These are phyloP conservation scores for Pseudonectria buxi DNA, from an alignment of 2,329 filamentous ascomycete genomes.

Conservation along the genomic window DNA sequence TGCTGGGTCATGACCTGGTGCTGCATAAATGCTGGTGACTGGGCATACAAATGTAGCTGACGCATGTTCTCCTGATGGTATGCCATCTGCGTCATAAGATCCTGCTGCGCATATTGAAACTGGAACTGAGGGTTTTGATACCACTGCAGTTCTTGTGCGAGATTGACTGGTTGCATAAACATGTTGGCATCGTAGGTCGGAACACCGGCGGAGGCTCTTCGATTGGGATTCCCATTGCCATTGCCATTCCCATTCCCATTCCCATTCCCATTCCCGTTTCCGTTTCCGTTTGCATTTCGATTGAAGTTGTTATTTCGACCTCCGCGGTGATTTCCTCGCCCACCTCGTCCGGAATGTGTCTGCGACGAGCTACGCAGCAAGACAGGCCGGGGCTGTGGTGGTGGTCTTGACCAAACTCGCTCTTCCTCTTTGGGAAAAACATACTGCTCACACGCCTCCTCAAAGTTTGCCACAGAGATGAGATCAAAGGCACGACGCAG, in stretches of 20 bases:
- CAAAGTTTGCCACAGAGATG: constrained; percentile 70
- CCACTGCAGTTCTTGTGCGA: constrained; percentile 44
- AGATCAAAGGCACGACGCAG: constrained; percentile 81
- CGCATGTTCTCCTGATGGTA: constrained; percentile 31
- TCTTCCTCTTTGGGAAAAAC: constrained; percentile 81
- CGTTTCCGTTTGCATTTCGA: constrained; percentile 26
- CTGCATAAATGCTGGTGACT: constrained; percentile 28
- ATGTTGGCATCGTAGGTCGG: constrained; percentile 43
- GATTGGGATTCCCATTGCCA: constrained; percentile 34
- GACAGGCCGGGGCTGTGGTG: constrained; percentile 47
- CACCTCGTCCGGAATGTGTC: constrained; percentile 43
- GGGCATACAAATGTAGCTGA: constrained; percentile 29
- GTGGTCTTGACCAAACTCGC: constrained; percentile 51
- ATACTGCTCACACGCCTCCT: constrained; percentile 80
- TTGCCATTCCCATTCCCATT: constrained; percentile 7
- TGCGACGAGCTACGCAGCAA: constrained; percentile 56
- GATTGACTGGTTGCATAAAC: constrained; percentile 37
- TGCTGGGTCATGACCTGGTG: constrained; percentile 31
- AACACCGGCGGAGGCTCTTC: constrained; percentile 48
- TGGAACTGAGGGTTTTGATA: constrained; percentile 38
- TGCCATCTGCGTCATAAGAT: constrained; percentile 37
- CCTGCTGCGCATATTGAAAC: constrained; percentile 34
- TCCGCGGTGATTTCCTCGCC: constrained; percentile 43
- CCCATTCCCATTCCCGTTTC: constrained; percentile 29
- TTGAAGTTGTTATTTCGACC: constrained; percentile 40